Conservation (phyloP, 116 monocot genomes). For the Trichopus zeylanicus region DNA sequence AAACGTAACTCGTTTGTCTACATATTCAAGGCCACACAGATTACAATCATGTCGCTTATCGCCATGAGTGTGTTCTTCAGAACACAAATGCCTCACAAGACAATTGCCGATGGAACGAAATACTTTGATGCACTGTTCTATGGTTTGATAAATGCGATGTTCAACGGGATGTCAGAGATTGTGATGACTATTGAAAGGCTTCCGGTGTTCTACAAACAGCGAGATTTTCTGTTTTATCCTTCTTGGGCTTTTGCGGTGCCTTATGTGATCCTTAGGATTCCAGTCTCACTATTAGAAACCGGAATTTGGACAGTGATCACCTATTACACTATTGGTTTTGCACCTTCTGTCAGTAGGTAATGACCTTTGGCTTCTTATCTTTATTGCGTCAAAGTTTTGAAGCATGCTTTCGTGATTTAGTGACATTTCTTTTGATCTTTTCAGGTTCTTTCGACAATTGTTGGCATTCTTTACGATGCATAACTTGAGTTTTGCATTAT, state of each 20-base stretch:
- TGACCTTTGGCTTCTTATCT: background rate
- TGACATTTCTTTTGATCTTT: background rate
- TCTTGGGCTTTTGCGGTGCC: slow-evolving; percentile 61
- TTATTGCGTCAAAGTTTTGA: background rate
- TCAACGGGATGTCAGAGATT: slow-evolving; percentile 71
- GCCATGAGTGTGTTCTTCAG: slow-evolving; percentile 46
- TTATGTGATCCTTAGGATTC: slow-evolving; percentile 40
- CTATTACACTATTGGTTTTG: slow-evolving; percentile 74
- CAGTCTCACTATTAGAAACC: slow-evolving; percentile 56
- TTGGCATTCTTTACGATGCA: slow-evolving; percentile 51
- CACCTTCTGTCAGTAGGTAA: slow-evolving; percentile 64
- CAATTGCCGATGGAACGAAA: slow-evolving; percentile 37
- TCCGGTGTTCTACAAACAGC: slow-evolving; percentile 67
- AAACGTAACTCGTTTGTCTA: slow-evolving; percentile 53
- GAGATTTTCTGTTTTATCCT: slow-evolving; percentile 47
- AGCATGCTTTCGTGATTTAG: background rate
- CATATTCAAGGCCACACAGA: slow-evolving; percentile 57
- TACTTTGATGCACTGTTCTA: slow-evolving; percentile 42
- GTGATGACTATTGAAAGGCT: slow-evolving; percentile 49
- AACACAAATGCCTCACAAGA: slow-evolving; percentile 31
- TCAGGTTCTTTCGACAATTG: slow-evolving; percentile 64
- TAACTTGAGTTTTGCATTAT: slow-evolving; percentile 65
- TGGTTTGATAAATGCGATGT: slow-evolving; percentile 46
- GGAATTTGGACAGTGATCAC: slow-evolving; percentile 57
- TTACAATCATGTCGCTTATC: slow-evolving; percentile 39